Base-by-base conservation (phyloP, 1,139 yeast genomes). In the Pichia terricola region DNA sequence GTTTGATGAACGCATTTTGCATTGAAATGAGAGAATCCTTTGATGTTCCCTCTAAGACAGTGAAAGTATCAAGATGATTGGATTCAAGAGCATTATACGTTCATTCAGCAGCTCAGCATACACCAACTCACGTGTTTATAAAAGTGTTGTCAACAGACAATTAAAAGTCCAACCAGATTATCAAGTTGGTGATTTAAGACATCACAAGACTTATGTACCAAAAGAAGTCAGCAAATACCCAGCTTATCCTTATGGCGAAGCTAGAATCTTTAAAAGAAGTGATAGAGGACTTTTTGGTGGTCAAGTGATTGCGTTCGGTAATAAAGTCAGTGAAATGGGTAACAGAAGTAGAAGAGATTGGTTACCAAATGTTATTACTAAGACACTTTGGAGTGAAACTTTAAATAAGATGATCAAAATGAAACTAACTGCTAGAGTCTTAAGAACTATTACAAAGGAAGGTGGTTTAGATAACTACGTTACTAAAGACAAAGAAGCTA, bases 391-490 rank as follows among this genome's bases (percentile, higher is more conserved):
- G 94, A 85, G 95, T 50, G 95, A 86, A 55, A 69, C 84, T 1
- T 72, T 91, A 55, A 68, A 78, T 50, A 72, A 70, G 52, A 60
- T 67, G 40, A 66, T 80, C 40, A 69, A 69, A 42, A 65, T 86
- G 44, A 77, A 73, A 50, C 79, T 87, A 32, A 80, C 89, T n/a
- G 75, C 96, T 22, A 76, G 81, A 49, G 96, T 88, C 4, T 70
- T 91, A 58, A 77, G 81, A 57, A 88, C 96, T 1, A 81, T 91
- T 50, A 81, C 85, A 46, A 85, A 79, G 56, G 97, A 89, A 64
- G 97, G 97, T 50, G 98, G 98, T 11, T 70, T 91, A 50, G 98
- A 91, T 60, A 79, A 80, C 54, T 91, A 91, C 61, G 65, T 91
- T 50, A 74, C 79, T 45, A 91, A 91, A 66, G 94, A 87, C 50